Base-by-base conservation (phyloP, 2,329 filamentous ascomycete genomes). In the Amylocarpus encephaloides region DNA sequence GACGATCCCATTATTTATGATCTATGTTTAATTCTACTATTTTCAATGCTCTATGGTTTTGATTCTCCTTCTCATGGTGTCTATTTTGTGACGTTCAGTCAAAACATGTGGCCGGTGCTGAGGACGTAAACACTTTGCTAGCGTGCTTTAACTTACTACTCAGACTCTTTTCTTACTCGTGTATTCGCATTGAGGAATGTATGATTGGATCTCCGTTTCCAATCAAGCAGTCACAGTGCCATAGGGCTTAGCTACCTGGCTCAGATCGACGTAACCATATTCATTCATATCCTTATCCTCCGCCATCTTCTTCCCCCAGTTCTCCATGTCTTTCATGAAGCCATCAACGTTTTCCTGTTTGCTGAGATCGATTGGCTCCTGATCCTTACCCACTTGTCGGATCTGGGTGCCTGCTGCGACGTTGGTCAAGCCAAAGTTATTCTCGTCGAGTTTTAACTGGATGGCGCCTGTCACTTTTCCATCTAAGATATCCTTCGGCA, bases 311-410 rank as follows among this genome's bases (percentile, higher is more conserved):
- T 71, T 52, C 1, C 52, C 58, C 72, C 73, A 78, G 12, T 58
- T 58, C 1, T 64, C 66, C 66, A 78, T 67, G 59, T 77, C 74
- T 60, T 74, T 71, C 65, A 68, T 60, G 56, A 78, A 78, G 0
- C 61, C 66, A 38, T 76, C 64, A 6, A 73, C 63, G 51, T 76
- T 76, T 54, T 72, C 68, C 56, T 74, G 63, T 11, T 67, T 59
- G 13, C 71, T 75, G 44, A 78, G 58, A 60, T 80, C 76, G 44
- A 79, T 71, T 3, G 77, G 77, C 61, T 76, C 66, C 49, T 76
- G 67, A 47, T 76, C 73, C 61, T 74, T 76, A 10, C 75, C 74
- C 11, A 79, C 61, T 63, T 78, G 74, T 22, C 52, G 35, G 33
- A 64, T 63, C 26, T 64, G 62, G 1, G 58, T 59, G 3, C 61